Evolutionary conservation across 148 eudicot species (phyloP).

Genomic region (Agrostemma githago): DNA sequence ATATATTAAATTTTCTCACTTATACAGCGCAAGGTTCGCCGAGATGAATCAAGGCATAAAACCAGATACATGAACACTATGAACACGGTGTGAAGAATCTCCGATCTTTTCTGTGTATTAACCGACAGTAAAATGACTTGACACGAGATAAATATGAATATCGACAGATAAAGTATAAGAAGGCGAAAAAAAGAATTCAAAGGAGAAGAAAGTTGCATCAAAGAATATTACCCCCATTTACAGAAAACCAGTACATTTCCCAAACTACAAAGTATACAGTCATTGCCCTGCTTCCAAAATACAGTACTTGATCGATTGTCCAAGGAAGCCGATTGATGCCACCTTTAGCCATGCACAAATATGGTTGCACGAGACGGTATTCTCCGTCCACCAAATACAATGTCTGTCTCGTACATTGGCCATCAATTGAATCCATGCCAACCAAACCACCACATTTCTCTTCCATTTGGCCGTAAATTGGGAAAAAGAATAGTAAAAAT

Average conservation of each 20-base stretch:
- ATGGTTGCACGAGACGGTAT: background rate
- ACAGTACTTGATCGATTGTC: constrained; percentile 14
- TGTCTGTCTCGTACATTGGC: constrained; percentile 4
- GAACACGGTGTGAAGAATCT: constrained; percentile 14
- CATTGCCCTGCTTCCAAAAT: constrained; percentile 6
- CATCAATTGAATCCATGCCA: constrained; percentile 16
- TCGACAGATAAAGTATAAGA: constrained; percentile 18
- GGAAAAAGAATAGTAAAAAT: constrained; percentile 20
- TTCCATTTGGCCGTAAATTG: constrained; percentile 14
- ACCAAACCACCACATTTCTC: background rate
- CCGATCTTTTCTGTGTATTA: constrained; percentile 13
- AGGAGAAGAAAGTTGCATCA: constrained; percentile 13
- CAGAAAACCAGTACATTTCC: constrained; percentile 21
- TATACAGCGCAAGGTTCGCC: constrained; percentile 20
- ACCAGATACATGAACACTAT: constrained; percentile 16
- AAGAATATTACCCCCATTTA: constrained; percentile 36
- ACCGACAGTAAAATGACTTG: constrained; percentile 19
- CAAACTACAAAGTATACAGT: constrained; percentile 12
- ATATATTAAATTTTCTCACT: constrained; percentile 4
- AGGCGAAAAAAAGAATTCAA: constrained; percentile 11
- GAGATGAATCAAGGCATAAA: constrained; percentile 11
- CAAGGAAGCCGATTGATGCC: constrained; percentile 10
- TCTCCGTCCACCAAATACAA: background rate
- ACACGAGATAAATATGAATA: constrained; percentile 20
- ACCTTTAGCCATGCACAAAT: background rate